Conservation (phyloP, 1,284 basidiomycete species). For the Peniophora sp. region DNA sequence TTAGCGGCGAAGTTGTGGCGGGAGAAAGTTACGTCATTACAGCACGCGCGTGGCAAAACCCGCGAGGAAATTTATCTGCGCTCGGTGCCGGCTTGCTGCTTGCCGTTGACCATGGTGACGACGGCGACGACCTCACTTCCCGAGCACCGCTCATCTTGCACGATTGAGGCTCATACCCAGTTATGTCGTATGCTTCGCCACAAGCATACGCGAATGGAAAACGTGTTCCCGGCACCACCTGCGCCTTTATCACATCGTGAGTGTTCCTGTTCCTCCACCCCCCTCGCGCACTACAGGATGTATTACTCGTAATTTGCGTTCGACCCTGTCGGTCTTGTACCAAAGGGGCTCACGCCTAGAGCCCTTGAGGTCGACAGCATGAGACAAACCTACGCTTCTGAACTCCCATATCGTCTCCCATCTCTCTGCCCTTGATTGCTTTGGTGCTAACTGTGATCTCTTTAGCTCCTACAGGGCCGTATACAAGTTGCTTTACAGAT, state of each 20-base stretch:
- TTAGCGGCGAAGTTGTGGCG: not conserved
- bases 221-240: too few relatives aligned
- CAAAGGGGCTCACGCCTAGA: conserved; percentile 73
- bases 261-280: conserved; percentile 4
- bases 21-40: not conserved
- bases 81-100: not conserved
- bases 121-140: not conserved
- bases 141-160: not conserved
- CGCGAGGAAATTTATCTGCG: too few relatives aligned
- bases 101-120: not conserved
- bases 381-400: conserved; percentile 47
- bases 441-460: too few relatives aligned
- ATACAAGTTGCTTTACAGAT: too few relatives aligned
- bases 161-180: not conserved
- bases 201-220: too few relatives aligned
- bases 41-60: too few relatives aligned
- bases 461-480: too few relatives aligned
- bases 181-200: too few relatives aligned
- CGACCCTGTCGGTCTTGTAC: conserved; percentile 49
- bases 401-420: not conserved
- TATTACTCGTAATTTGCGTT: conserved; percentile 77
- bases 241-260: too few relatives aligned
- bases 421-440: too few relatives aligned
- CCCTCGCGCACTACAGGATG: conserved; percentile 36
- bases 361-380: conserved; percentile 55